A percentile compares a stretch with the other conserved stretches of the same genome.
phyloP scores from a whole-genome alignment of 2,329 filamentous ascomycete genomes.

The Proliferodiscus dingleyae region DNA sequence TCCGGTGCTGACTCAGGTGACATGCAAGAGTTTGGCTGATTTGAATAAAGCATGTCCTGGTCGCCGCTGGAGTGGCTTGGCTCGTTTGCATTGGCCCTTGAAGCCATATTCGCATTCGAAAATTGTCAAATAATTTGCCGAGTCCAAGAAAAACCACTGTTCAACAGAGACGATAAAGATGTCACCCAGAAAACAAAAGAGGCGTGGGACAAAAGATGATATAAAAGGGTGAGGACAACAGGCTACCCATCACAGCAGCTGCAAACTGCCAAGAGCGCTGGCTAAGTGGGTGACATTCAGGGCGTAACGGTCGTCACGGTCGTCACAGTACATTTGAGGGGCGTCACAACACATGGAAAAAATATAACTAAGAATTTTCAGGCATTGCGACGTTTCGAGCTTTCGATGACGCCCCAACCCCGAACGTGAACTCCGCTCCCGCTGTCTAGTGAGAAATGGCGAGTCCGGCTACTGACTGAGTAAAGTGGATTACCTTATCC shows the following conservation, averaged over 20 bases:
- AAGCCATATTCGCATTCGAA: background rate
- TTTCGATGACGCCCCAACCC: background rate
- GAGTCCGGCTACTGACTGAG: no score
- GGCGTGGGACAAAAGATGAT: background rate
- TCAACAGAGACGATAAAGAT: background rate
- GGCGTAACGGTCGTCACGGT: slow-evolving; percentile 6
- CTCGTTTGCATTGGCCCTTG: background rate
- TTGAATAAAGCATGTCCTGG: background rate
- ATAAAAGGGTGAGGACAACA: background rate
- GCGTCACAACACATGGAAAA: slow-evolving; percentile 7
- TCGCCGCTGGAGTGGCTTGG: background rate
- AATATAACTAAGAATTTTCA: background rate
- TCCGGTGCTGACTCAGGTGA: background rate
- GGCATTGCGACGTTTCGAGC: background rate
- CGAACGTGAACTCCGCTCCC: no score
- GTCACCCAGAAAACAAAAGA: background rate
- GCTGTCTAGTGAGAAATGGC: no score
- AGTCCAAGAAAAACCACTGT: no score
- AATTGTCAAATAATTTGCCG: no score
- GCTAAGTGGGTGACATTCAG: slow-evolving; percentile 1
- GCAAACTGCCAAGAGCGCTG: background rate
- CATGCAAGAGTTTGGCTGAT: background rate
- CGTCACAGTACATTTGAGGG: background rate
- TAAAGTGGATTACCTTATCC: no score
- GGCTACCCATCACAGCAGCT: background rate